phyloP scores from a whole-genome alignment of 495 filamentous ascomycete genomes.

The Xylaria nigripes region DNA sequence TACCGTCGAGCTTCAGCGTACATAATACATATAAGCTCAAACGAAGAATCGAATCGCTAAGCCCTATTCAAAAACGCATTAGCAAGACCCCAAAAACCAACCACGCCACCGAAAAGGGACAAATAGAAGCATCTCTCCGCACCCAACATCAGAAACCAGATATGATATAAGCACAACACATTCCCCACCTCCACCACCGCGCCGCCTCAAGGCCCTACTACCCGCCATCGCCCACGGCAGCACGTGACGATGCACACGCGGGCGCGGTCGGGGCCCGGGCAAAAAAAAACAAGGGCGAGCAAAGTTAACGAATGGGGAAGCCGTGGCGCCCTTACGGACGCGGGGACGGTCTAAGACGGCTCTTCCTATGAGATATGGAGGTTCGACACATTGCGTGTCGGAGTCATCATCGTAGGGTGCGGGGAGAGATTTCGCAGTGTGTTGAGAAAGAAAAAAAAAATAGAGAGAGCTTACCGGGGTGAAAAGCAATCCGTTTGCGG shows the following conservation, averaged over 20 bases:
- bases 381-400: slow-evolving; percentile 43
- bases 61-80: background rate
- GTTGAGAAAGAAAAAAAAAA: slow-evolving; percentile 8
- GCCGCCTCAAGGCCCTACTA: slow-evolving; percentile 16
- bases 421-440: no score
- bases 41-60: no score
- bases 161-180: slow-evolving; percentile 40
- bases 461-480: slow-evolving; percentile 6
- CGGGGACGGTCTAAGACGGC: slow-evolving; percentile 41
- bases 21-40: no score
- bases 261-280: slow-evolving; percentile 17
- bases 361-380: slow-evolving; percentile 41
- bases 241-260: slow-evolving; percentile 43
- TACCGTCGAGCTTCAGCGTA: no score
- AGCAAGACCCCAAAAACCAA: background rate
- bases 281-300: background rate
- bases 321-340: slow-evolving; percentile 4
- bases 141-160: slow-evolving; percentile 39
- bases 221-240: slow-evolving; percentile 30
- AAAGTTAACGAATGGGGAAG: slow-evolving; percentile 13
- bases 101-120: background rate
- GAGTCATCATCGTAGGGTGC: slow-evolving; percentile 38
- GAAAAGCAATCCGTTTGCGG: no score
- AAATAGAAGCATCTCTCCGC: slow-evolving; percentile 9
- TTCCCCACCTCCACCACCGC: slow-evolving; percentile 28